Conservation (phyloP, 805 yeast species). For the Candida suzukii region DNA sequence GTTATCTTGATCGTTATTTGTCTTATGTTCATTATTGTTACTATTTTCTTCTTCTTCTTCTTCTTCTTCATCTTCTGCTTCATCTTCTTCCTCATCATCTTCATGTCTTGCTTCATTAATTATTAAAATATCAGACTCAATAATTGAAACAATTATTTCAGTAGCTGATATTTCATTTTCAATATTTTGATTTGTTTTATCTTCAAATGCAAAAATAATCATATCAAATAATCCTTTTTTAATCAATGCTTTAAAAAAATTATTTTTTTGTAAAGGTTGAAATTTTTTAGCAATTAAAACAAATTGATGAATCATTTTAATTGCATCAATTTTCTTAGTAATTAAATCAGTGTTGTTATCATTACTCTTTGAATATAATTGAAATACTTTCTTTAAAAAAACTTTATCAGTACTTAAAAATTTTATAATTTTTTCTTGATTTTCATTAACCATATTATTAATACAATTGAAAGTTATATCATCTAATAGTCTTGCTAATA, state of each 20-base stretch:
- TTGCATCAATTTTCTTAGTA: conserved; percentile 55
- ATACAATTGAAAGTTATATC: conserved; percentile 69
- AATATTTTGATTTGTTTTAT: conserved; percentile 39
- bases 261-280: conserved; percentile 53
- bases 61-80: background rate
- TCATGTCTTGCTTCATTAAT: conserved; percentile 29
- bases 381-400: conserved; percentile 55
- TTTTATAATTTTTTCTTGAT: conserved; percentile 61
- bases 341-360: background rate
- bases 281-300: conserved; percentile 64
- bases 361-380: conserved; percentile 36
- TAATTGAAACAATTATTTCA: conserved; percentile 70
- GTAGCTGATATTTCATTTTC: conserved; percentile 56
- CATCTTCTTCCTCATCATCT: conserved; percentile 3
- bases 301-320: conserved; percentile 74
- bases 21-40: background rate
- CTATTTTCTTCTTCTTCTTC: background rate
- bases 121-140: conserved; percentile 74
- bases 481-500: conserved; percentile 72
- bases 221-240: conserved; percentile 63
- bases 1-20: conserved; percentile 6
- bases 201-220: conserved; percentile 66
- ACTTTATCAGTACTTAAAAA: conserved; percentile 43
- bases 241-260: conserved; percentile 57
- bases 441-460: conserved; percentile 56